Evolutionary conservation across 2,329 filamentous ascomycete genomes (phyloP).

Genomic region (Magnaporthiopsis incrustans): DNA sequence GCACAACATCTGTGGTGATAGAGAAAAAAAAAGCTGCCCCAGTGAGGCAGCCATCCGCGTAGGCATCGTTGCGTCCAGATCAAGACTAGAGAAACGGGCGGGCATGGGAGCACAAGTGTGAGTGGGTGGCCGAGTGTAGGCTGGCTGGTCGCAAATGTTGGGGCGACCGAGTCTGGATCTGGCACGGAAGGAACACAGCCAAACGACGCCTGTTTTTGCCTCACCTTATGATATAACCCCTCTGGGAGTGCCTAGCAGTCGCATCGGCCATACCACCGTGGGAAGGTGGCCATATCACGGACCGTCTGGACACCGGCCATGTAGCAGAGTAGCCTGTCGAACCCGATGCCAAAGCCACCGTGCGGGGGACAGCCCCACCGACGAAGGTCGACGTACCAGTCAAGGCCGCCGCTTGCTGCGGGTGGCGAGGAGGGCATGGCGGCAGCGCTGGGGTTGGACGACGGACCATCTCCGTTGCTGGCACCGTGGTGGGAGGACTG

Average conservation of each 20-base stretch:
- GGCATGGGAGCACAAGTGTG: neutral
- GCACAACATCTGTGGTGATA: neutral
- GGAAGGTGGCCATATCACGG: constrained; percentile 79
- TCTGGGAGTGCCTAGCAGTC: constrained; percentile 37
- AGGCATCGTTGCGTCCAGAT: neutral
- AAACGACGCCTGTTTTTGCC: neutral
- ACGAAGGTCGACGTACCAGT: constrained; percentile 85
- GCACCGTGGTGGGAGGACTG: neutral
- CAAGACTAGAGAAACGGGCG: neutral
- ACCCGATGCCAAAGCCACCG: constrained; percentile 84
- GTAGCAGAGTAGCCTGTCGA: constrained; percentile 80
- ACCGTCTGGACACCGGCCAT: constrained; percentile 74
- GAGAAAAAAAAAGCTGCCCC: neutral
- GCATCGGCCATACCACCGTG: constrained; percentile 60
- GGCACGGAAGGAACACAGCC: constrained; percentile 1
- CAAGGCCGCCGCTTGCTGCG: constrained; percentile 35
- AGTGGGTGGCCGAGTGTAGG: neutral
- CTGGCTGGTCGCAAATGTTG: neutral
- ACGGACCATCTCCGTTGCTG: constrained; percentile 7
- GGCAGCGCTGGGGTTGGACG: constrained; percentile 18
- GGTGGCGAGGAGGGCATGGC: constrained; percentile 5
- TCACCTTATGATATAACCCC: neutral
- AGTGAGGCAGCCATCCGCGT: neutral
- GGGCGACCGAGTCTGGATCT: neutral
- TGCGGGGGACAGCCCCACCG: constrained; percentile 88